Evolutionary conservation across 495 filamentous ascomycete species (phyloP), one percentile per base, ranked within the genome.

Genomic region (Podospora didyma): DNA sequence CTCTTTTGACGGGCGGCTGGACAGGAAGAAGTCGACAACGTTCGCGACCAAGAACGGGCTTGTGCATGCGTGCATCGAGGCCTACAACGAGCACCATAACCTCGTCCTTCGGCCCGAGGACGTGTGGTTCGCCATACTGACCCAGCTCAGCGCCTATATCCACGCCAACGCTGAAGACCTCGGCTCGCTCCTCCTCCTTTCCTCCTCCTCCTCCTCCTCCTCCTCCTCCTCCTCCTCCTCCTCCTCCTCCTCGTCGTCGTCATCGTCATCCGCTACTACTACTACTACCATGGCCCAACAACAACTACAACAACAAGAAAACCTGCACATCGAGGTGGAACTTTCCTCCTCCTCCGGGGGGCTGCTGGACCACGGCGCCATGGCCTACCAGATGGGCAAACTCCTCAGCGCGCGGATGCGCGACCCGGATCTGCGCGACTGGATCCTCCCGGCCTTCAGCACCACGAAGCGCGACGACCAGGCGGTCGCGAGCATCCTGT

Each of bases 21-120:
- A 57, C 56, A 57, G 59, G 17, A 62, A 58, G 46, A 41, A 7
- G 17, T 63, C 68, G 22, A 71, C 66, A 35, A 61, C 74, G 24
- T 71, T 65, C 60, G 59, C 74, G 0, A 62, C 68, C 44, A 67
- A 72, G 23, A 77, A 86, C 47, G 79, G 80, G 34, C 77, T 86
- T 52, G 76, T 86, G 5, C 64, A 75, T 47, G 71, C 72, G 14
- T 66, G 68, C 49, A 70, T 82, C 17, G 62, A 75, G 16, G 82
- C 83, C 39, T 85, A 82, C 60, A 77, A 71, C 57, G 52, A 75
- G 22, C 80, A 87, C 53, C 78, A 79, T 52, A 70, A 80, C 54
- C 74, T 86, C 11, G 68, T 73, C 11, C 68, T 86, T 49, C 77
- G 84, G 14, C 83, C 82, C 12, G 82, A 86, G 42, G 83, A 86